Conservation (phyloP, 2,329 filamentous ascomycete species). For the Sordariomycetes sp. region DNA sequence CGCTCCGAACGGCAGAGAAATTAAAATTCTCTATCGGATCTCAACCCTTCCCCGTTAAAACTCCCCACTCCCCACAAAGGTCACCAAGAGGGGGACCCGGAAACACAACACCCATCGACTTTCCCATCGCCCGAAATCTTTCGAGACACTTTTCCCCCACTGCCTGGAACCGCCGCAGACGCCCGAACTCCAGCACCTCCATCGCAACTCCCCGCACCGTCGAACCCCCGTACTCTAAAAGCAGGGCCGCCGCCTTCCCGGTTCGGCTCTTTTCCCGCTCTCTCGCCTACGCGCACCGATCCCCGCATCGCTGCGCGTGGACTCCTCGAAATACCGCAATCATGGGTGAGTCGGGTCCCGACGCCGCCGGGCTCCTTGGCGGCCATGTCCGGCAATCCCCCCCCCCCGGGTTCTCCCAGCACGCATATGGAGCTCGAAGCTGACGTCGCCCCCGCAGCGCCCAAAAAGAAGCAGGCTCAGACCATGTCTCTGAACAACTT, state of each 20-base stretch:
- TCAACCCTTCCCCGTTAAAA: slow-evolving; percentile 3
- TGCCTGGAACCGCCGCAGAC: not conserved
- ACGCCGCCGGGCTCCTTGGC: not conserved
- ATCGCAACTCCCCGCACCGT: not conserved
- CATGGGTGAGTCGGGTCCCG: slow-evolving; percentile 38
- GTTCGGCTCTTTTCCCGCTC: not conserved
- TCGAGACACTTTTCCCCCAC: not conserved
- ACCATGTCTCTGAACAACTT: slow-evolving; percentile 98
- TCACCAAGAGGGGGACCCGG: not conserved
- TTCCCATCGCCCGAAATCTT: not conserved
- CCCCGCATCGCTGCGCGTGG: slow-evolving; percentile 27
- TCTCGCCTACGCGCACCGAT: slow-evolving; percentile 3
- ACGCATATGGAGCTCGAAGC: not conserved
- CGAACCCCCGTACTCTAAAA: not conserved
- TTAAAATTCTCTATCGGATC: slow-evolving; percentile 3
- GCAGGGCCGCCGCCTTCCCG: not conserved
- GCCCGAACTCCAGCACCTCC: not conserved
- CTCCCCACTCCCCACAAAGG: slow-evolving; percentile 1
- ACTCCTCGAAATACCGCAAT: slow-evolving; percentile 36
- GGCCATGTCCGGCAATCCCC: slow-evolving; percentile 6
- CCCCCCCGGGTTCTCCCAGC: slow-evolving; percentile 4
- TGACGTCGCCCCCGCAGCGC: slow-evolving; percentile 41
- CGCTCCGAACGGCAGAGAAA: slow-evolving; percentile 1
- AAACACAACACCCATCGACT: not conserved
- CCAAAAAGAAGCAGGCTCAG: slow-evolving; percentile 84